Conservation (phyloP, 441 rosid species). For the Croton setiger region DNA sequence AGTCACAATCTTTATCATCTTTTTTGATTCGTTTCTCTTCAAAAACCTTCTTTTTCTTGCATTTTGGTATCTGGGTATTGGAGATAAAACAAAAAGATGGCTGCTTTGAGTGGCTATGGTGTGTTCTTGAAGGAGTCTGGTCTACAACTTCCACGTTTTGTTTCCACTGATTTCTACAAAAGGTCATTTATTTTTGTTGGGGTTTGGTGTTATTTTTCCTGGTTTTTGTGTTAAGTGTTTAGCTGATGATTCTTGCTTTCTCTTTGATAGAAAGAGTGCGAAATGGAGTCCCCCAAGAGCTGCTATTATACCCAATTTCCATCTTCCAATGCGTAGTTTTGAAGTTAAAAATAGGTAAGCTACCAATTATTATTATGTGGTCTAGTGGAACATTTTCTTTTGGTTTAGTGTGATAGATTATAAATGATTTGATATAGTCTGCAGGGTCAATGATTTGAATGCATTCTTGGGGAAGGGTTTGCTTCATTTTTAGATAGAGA, state of each 20-base stretch:
- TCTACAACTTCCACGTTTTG: conserved; percentile 33
- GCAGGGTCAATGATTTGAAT: too few relatives aligned
- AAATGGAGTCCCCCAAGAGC: conserved; percentile 67
- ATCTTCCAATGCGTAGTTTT: conserved; percentile 87
- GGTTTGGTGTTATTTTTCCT: neutral
- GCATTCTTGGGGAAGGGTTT: too few relatives aligned
- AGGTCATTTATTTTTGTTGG: conserved; percentile 27
- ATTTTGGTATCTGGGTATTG: neutral
- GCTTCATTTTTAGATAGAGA: too few relatives aligned
- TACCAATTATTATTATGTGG: too few relatives aligned
- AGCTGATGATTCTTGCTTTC: neutral
- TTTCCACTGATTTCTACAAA: conserved; percentile 26
- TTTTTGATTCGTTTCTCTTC: neutral
- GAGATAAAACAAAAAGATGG: conserved; percentile 21
- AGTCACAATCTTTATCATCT: neutral
- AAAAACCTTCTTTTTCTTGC: neutral
- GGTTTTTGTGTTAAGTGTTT: neutral
- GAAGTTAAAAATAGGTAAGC: conserved; percentile 74
- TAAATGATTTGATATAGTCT: too few relatives aligned
- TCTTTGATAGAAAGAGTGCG: conserved; percentile 38
- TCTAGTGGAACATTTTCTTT: neutral
- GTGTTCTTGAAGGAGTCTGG: conserved; percentile 31
- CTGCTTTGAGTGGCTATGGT: conserved; percentile 34
- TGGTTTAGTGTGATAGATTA: too few relatives aligned
- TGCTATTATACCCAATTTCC: conserved; percentile 63